Evolutionary conservation across 331 rosid species (phyloP).

Genomic region (Telfairia occidentalis): DNA sequence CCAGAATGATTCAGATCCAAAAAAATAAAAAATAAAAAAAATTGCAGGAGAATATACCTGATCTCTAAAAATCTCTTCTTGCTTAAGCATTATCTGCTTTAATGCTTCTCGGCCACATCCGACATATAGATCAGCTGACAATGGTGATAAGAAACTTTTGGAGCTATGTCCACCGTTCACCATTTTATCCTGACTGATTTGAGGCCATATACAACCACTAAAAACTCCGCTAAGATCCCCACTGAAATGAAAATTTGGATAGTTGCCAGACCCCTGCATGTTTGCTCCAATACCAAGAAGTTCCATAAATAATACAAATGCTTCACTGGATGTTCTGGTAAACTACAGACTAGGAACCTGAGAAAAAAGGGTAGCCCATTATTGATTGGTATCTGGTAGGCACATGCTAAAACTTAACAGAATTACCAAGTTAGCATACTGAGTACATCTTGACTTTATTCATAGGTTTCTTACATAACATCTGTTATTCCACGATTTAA

Average conservation of each 20-base stretch:
- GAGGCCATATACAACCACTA: conserved; percentile 10
- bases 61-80: conserved; percentile 51
- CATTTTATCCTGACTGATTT: conserved; percentile 17
- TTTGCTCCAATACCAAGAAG: conserved; percentile 32
- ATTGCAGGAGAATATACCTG: conserved; percentile 39
- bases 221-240: conserved; percentile 16
- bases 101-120: conserved; percentile 38
- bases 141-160: conserved; percentile 18
- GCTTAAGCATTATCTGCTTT: conserved; percentile 64
- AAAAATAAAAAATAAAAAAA: too few species aligned
- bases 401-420: neutral
- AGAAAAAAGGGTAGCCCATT: neutral
- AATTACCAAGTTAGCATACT: neutral
- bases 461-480: neutral
- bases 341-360: neutral
- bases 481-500: neutral
- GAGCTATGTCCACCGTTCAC: conserved; percentile 15
- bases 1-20: neutral
- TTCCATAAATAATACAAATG: conserved; percentile 7
- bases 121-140: conserved; percentile 18
- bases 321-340: conserved; percentile 9
- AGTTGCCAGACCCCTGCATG: conserved; percentile 30
- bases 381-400: neutral
- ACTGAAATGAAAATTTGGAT: conserved; percentile 21
- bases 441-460: neutral